phyloP scores from a whole-genome alignment of 768 basidiomycete genomes.

The Boletus coccyginus region DNA sequence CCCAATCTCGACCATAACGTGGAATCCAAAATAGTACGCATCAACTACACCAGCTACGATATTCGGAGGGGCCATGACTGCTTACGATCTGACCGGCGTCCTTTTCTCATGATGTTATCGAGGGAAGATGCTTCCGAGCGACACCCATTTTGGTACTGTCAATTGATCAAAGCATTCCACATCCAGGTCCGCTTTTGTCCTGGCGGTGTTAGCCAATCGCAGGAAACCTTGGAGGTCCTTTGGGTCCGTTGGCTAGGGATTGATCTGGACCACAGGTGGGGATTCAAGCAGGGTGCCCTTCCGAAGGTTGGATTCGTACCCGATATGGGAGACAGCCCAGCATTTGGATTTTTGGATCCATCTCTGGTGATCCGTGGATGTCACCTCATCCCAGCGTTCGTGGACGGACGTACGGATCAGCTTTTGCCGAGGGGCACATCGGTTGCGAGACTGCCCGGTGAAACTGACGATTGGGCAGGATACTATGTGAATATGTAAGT shows the following conservation, averaged over 20 bases:
- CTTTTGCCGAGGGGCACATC: not conserved
- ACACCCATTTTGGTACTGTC: slow-evolving; percentile 1
- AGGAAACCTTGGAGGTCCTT: too few relatives aligned
- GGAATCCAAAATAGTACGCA: not conserved
- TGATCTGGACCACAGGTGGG: too few relatives aligned
- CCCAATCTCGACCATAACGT: not conserved
- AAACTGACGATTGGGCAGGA: too few relatives aligned
- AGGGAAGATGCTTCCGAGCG: not conserved
- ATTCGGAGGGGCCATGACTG: not conserved
- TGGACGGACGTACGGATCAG: not conserved
- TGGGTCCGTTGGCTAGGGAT: slow-evolving; percentile 1
- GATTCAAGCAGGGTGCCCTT: not conserved
- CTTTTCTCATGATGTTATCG: not conserved
- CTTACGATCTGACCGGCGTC: not conserved
- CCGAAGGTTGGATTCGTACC: not conserved
- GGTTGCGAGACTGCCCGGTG: not conserved
- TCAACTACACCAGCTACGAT: slow-evolving; percentile 1
- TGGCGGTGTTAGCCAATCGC: too few relatives aligned
- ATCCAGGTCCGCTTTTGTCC: too few relatives aligned
- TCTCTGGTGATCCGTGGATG: not conserved
- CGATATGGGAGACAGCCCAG: not conserved
- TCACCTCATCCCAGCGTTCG: not conserved
- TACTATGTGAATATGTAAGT: too few relatives aligned
- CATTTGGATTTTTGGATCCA: not conserved
- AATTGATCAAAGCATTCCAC: too few relatives aligned